Evolutionary conservation across 1,139 yeast species (phyloP), one percentile per base, ranked within the genome.

Genomic region (Yamadazyma aaseri): DNA sequence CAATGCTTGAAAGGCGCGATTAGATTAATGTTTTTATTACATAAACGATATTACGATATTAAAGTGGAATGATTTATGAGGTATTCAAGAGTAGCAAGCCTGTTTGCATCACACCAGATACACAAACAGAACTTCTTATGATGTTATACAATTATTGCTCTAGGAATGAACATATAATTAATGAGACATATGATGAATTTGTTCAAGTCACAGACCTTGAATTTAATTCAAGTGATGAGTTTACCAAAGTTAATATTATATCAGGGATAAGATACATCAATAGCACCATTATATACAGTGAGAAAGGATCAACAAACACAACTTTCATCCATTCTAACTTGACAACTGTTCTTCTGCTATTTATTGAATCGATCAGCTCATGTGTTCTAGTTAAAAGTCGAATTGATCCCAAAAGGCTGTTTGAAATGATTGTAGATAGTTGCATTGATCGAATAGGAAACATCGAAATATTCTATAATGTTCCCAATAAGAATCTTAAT

Each of bases 391-490:
- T 36, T 23, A 36, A 34, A 12, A 12, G 24, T 5, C 20, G 23
- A 14, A 26, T 29, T 7, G 17, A 27, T 15, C 12, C 17, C 11
- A 20, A 29, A 7, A 14, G 24, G 8, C 13, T 36, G 4, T 26
- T 26, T 11, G 24, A 30, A 15, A n/a, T 32, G 10, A 12, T 22
- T 9, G 38, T 14, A 33, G 13, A 22, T 7, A 9, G 6, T 22
- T 8, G 6, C 12, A 6, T 22, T 7, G 25, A 22, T 6, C 6
- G 6, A 4, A 12, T 31, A 14, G 55, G 51, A 10, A 47, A 52
- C 28, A 27, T 50, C 8, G 54, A 52, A 34, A 25, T 55, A 20
- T 44, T 48, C 2, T 49, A 46, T 29, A 5, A 26, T 31, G 13
- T 33, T 12, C 9, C 29, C 16, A 30, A 33, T 41, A 38, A 41